Conservation (phyloP, 2,329 filamentous ascomycete species). For the Exserohilum turcica region DNA sequence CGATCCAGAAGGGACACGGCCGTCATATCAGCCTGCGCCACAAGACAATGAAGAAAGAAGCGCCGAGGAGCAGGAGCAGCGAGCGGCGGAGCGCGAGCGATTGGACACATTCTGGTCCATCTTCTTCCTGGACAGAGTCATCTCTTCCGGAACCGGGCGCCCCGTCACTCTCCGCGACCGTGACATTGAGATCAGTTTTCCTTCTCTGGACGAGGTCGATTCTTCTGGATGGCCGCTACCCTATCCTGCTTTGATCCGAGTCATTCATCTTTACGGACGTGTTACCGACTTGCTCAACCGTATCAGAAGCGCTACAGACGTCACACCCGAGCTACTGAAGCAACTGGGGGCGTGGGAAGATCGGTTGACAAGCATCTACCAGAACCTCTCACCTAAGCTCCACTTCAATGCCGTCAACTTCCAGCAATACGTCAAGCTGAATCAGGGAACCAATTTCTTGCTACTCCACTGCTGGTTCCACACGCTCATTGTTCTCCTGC, state of each 20-base stretch:
- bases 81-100: constrained; percentile 76
- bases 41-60: constrained; percentile 49
- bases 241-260: constrained; percentile 79
- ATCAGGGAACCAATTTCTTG: constrained; percentile 85
- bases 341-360: constrained; percentile 78
- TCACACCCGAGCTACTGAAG: constrained; percentile 74
- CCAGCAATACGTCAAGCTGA: constrained; percentile 78
- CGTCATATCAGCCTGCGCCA: constrained; percentile 55
- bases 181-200: constrained; percentile 80
- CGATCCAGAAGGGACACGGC: constrained; percentile 30
- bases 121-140: constrained; percentile 84
- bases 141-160: constrained; percentile 83
- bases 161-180: constrained; percentile 83
- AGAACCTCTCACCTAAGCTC: constrained; percentile 73
- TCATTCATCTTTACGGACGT: constrained; percentile 83
- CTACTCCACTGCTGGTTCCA: constrained; percentile 90
- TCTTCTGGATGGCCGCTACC: constrained; percentile 73
- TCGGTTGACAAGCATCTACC: constrained; percentile 75
- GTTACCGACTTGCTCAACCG: constrained; percentile 86
- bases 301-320: constrained; percentile 72
- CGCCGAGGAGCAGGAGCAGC: constrained; percentile 58
- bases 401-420: constrained; percentile 89
- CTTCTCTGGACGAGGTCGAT: constrained; percentile 59
- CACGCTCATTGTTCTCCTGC: constrained; percentile 80
- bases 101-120: constrained; percentile 90